These are phyloP conservation scores for Podaxis sp. DNA, from an alignment of 768 basidiomycete species.

Conservation along the genomic window DNA sequence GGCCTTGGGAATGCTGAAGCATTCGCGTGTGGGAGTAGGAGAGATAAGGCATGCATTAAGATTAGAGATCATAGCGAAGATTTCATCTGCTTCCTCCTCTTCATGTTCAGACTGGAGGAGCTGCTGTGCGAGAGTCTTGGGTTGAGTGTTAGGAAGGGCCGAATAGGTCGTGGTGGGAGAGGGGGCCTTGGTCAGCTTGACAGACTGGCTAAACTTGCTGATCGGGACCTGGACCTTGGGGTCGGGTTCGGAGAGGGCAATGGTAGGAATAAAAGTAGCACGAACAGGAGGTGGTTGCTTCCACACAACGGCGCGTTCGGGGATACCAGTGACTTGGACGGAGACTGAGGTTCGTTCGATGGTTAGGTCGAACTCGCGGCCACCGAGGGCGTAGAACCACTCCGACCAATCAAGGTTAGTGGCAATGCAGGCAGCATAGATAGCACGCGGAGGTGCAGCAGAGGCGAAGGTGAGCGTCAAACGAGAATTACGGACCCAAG, in stretches of 20 bases:
- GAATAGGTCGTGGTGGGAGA: conserved; percentile 23
- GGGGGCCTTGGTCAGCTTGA: conserved; percentile 17
- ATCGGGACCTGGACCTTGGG: conserved; percentile 25
- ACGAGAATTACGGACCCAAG: conserved; percentile 17
- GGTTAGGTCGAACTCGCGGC: conserved; percentile 34
- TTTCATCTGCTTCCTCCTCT: conserved; percentile 32
- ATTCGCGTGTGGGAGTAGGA: conserved; percentile 34
- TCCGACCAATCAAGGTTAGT: conserved; percentile 33
- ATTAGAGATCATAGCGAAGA: conserved; percentile 36
- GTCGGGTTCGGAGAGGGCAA: conserved; percentile 18
- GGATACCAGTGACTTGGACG: conserved; percentile 27
- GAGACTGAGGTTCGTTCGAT: conserved; percentile 29
- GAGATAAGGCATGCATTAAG: conserved; percentile 26
- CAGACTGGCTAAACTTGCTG: conserved; percentile 27
- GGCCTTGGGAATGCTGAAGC: conserved; percentile 22
- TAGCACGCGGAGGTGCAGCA: conserved; percentile 32
- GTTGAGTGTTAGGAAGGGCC: conserved; percentile 21
- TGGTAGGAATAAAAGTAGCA: conserved; percentile 20
- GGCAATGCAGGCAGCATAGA: conserved; percentile 35
- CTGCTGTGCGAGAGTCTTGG: conserved; percentile 34
- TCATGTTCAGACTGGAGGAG: conserved; percentile 31
- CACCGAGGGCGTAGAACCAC: conserved; percentile 37
- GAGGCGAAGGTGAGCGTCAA: conserved; percentile 30
- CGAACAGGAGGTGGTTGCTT: conserved; percentile 30
- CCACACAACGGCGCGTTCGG: conserved; percentile 19